Evolutionary conservation across 2,329 filamentous ascomycete genomes (phyloP).

Genomic region (Penicillium palitans): DNA sequence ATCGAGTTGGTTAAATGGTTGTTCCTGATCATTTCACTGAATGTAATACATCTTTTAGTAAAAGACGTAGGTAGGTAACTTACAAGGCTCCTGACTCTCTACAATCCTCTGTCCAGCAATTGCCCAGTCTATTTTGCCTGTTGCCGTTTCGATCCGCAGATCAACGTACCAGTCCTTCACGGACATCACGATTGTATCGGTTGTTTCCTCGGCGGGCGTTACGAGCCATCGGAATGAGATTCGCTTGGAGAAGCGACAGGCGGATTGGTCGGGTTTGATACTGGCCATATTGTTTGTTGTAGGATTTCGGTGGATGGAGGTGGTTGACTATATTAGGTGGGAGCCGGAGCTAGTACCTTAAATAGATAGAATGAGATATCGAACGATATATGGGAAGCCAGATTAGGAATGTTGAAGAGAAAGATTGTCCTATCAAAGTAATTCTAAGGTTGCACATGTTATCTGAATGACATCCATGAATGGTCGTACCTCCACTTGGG

Average conservation of each 20-base stretch:
- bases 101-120: slow-evolving; percentile 45
- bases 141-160: slow-evolving; percentile 41
- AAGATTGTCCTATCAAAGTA: neutral
- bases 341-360: neutral
- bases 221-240: slow-evolving; percentile 48
- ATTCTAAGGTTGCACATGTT: too few species aligned
- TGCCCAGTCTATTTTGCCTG: slow-evolving; percentile 45
- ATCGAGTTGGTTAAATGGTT: neutral
- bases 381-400: neutral
- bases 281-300: slow-evolving; percentile 12
- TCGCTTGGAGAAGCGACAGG: slow-evolving; percentile 39
- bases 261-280: slow-evolving; percentile 4
- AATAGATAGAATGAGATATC: neutral
- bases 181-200: slow-evolving; percentile 47
- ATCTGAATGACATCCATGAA: too few species aligned
- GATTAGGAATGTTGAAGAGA: slow-evolving; percentile 20
- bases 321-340: neutral
- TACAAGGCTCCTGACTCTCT: slow-evolving; percentile 38
- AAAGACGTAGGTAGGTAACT: slow-evolving; percentile 6
- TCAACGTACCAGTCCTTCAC: slow-evolving; percentile 48
- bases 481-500: too few species aligned
- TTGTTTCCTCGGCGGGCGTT: slow-evolving; percentile 43
- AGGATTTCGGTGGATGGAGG: neutral
- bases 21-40: neutral
- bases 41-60: too few species aligned